phyloP scores from a whole-genome alignment of 495 filamentous ascomycete species.

The Penicillium tannophilum region DNA sequence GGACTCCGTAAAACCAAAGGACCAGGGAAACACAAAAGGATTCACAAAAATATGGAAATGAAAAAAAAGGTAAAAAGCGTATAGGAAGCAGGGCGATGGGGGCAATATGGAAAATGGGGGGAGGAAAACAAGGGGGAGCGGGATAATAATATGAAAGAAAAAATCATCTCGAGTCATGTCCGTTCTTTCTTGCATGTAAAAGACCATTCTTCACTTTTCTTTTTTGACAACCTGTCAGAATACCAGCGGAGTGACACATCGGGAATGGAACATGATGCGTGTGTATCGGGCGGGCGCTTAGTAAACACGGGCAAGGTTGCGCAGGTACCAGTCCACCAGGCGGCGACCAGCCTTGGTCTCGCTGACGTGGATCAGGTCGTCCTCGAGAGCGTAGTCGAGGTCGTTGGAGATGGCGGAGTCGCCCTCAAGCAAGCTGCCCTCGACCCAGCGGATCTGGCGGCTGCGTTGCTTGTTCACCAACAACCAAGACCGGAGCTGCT shows the following conservation, averaged over 20 bases:
- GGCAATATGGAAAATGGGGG: slow-evolving; percentile 23
- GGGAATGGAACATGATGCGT: slow-evolving; percentile 9
- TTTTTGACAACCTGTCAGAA: slow-evolving; percentile 18
- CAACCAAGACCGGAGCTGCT: slow-evolving; percentile 86
- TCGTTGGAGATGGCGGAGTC: slow-evolving; percentile 89
- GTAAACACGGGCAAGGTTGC: slow-evolving; percentile 94
- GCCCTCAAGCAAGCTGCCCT: slow-evolving; percentile 85
- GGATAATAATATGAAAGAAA: slow-evolving; percentile 33
- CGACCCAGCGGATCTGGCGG: slow-evolving; percentile 93
- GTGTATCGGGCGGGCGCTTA: slow-evolving; percentile 34
- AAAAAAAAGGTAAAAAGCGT: slow-evolving; percentile 22
- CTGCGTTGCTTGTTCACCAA: slow-evolving; percentile 98
- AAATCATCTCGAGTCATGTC: slow-evolving; percentile 40
- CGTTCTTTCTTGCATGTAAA: slow-evolving; percentile 32
- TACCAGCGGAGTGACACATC: slow-evolving; percentile 14
- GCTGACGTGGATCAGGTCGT: slow-evolving; percentile 96
- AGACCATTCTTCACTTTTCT: slow-evolving; percentile 30
- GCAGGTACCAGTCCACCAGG: slow-evolving; percentile 97
- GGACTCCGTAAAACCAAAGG: slow-evolving; percentile 18
- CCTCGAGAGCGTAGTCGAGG: slow-evolving; percentile 94
- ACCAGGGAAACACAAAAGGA: slow-evolving; percentile 27
- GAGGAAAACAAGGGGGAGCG: slow-evolving; percentile 25
- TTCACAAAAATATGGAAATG: slow-evolving; percentile 21
- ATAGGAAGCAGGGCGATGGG: slow-evolving; percentile 26
- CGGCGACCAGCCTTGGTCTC: slow-evolving; percentile 97